Evolutionary conservation across 805 yeast species (phyloP).

Genomic region (Hanseniaspora pseudoguilliermondii): DNA sequence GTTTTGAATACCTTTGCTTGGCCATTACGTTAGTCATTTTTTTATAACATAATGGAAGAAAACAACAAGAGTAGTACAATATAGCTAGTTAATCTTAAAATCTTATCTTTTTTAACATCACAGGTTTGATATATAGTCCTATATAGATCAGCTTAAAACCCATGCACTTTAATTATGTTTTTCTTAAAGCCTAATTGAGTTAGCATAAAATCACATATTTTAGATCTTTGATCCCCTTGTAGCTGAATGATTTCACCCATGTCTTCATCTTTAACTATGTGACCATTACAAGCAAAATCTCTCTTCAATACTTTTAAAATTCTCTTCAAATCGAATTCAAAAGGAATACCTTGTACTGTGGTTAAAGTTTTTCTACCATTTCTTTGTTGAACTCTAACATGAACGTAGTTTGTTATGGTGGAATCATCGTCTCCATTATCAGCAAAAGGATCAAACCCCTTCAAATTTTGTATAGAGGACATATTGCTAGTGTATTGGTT

Average conservation of each 20-base stretch:
- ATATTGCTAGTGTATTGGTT: constrained; percentile 27
- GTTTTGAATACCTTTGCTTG: too few relatives aligned
- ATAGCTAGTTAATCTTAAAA: too few relatives aligned
- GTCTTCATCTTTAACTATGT: constrained; percentile 90
- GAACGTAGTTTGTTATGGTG: constrained; percentile 89
- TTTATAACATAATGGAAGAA: too few relatives aligned
- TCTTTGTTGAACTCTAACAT: constrained; percentile 98
- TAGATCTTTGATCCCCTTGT: constrained; percentile 98
- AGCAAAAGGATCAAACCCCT: constrained; percentile 94
- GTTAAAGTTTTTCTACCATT: constrained; percentile 98
- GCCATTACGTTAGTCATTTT: too few relatives aligned
- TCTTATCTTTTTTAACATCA: too few relatives aligned
- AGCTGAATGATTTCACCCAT: constrained; percentile 93
- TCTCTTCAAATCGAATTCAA: constrained; percentile 86
- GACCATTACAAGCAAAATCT: constrained; percentile 98
- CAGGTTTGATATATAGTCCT: too few relatives aligned
- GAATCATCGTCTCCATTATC: constrained; percentile 99
- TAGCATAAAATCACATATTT: constrained; percentile 85
- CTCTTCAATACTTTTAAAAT: constrained; percentile 88
- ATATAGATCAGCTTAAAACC: constrained; percentile 42
- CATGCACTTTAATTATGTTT: constrained; percentile 96
- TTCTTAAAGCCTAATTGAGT: constrained; percentile 78
- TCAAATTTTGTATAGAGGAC: constrained; percentile 87
- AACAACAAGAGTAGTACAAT: too few relatives aligned
- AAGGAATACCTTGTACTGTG: constrained; percentile 95